Base-by-base conservation (phyloP, 345 rosid genomes). In the Boechera retrofracta region DNA sequence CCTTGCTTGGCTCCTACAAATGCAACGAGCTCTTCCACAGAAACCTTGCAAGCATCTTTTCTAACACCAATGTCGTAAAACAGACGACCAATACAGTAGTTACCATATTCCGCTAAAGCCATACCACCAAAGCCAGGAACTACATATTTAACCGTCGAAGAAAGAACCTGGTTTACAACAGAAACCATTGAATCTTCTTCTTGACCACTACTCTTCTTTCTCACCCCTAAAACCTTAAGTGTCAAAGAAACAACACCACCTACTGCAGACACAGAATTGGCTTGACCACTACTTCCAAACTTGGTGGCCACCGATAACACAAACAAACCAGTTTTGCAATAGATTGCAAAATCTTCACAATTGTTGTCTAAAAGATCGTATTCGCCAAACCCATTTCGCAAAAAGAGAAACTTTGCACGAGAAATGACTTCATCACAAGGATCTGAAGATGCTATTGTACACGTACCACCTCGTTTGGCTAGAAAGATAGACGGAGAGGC, bases 261-360 rank as follows among this genome's bases (percentile, higher is more conserved):
- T 1, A 61, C 87, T 5, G 96, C 94, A 47, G 83, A 10, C 26
- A 89, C 71, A 12, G 74, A 61, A 18, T 52, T 68, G 4, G 87
- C 97, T 77, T 93, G 94, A 11, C 97, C 90, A 64, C 97, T 93
- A 36, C 88, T 77, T 36, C 97, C 96, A 12, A 82, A 84, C 89
- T 49, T 87, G 39, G 76, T 73, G 9, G 53, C 69, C 56, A 29
- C 82, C 57, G 80, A 57, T 10, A 93, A 61, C 53, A 85, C 86
- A 0, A 87, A 82, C 61, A 87, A 52, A 61, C 97, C 91, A 0
- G 98, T 90, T 71, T 90, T 93, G 31, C 97, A 93, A 80, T 90
- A 90, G 35, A 93, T 83, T 0, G 98, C 96, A 31, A 90, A 90
- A 78, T 90, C 96, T 84, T 90, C 94, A 33, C 96, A 90, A 67